These are phyloP conservation scores for Albugo laibachii DNA, from an alignment of 352 stramenopile genomes.

Conservation along the genomic window DNA sequence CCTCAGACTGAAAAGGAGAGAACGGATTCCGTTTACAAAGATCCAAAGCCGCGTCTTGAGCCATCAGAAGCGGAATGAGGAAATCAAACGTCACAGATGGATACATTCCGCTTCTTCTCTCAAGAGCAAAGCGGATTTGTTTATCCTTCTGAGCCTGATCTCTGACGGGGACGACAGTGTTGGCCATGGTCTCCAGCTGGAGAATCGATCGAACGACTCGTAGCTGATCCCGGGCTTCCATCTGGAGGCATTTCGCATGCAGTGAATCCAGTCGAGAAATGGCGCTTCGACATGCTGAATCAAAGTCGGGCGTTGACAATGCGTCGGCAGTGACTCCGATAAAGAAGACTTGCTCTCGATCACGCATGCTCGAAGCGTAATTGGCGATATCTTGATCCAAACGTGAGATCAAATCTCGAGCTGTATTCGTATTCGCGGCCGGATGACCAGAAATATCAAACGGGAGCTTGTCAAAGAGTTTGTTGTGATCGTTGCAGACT, in stretches of 20 bases:
- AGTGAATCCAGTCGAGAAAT: slow-evolving; percentile 23
- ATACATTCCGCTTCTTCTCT: slow-evolving; percentile 33
- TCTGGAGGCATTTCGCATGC: slow-evolving; percentile 21
- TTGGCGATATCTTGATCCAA: slow-evolving; percentile 85
- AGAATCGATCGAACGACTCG: slow-evolving; percentile 33
- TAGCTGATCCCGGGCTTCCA: slow-evolving; percentile 28
- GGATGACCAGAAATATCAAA: slow-evolving; percentile 86
- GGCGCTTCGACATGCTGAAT: background rate
- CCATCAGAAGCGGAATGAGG: slow-evolving; percentile 47
- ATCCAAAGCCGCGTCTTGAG: slow-evolving; percentile 32
- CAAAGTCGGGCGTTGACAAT: slow-evolving; percentile 6
- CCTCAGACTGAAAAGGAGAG: slow-evolving; percentile 2
- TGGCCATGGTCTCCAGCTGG: slow-evolving; percentile 24
- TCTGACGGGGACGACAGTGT: slow-evolving; percentile 15
- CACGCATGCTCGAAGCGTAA: slow-evolving; percentile 49
- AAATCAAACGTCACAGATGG: slow-evolving; percentile 58
- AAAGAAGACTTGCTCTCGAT: slow-evolving; percentile 56
- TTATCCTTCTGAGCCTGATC: slow-evolving; percentile 5
- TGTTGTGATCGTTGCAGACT: slow-evolving; percentile 40
- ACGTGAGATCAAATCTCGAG: slow-evolving; percentile 84
- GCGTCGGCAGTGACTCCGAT: slow-evolving; percentile 32
- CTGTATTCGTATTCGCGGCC: slow-evolving; percentile 82
- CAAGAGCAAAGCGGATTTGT: slow-evolving; percentile 31
- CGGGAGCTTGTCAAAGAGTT: slow-evolving; percentile 39
- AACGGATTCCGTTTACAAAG: slow-evolving; percentile 53